Evolutionary conservation across 805 yeast species (phyloP).

Genomic region (Teunomyces kruisii): DNA sequence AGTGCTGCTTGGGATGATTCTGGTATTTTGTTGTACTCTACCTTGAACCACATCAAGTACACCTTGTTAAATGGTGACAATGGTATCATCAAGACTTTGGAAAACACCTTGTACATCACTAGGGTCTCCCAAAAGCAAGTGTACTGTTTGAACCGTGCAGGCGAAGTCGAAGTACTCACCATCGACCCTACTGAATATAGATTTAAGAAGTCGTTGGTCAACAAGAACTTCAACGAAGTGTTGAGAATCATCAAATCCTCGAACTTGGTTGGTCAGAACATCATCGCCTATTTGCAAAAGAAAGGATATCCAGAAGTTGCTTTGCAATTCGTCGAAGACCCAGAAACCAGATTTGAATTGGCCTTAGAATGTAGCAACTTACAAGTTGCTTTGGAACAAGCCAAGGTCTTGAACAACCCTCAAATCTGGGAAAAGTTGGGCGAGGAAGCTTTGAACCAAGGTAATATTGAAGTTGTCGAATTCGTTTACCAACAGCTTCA

Average conservation of each 20-base stretch:
- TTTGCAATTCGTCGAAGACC: conserved; percentile 92
- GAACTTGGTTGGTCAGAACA: conserved; percentile 94
- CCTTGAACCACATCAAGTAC: conserved; percentile 94
- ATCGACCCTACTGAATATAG: conserved; percentile 98
- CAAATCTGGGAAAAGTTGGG: conserved; percentile 81
- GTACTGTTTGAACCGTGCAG: conserved; percentile 80
- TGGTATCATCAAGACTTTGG: conserved; percentile 92
- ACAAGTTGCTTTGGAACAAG: conserved; percentile 84
- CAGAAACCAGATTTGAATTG: conserved; percentile 92
- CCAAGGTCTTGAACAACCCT: conserved; percentile 66
- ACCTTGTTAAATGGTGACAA: conserved; percentile 89
- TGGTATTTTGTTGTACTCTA: conserved; percentile 87
- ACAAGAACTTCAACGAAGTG: conserved; percentile 88
- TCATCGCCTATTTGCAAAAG: conserved; percentile 90
- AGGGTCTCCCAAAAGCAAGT: conserved; percentile 69
- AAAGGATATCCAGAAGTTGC: conserved; percentile 98
- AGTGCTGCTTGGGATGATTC: conserved; percentile 97
- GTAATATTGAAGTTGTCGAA: conserved; percentile 83
- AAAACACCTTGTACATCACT: conserved; percentile 80
- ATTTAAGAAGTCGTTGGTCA: conserved; percentile 89
- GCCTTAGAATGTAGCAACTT: conserved; percentile 93
- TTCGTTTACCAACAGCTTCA: conserved; percentile 85
- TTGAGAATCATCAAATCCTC: conserved; percentile 84
- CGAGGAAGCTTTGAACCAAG: conserved; percentile 84
- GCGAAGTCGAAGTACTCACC: conserved; percentile 71